Conservation (phyloP, 768 basidiomycete species). For the Lyophyllum decastes region DNA sequence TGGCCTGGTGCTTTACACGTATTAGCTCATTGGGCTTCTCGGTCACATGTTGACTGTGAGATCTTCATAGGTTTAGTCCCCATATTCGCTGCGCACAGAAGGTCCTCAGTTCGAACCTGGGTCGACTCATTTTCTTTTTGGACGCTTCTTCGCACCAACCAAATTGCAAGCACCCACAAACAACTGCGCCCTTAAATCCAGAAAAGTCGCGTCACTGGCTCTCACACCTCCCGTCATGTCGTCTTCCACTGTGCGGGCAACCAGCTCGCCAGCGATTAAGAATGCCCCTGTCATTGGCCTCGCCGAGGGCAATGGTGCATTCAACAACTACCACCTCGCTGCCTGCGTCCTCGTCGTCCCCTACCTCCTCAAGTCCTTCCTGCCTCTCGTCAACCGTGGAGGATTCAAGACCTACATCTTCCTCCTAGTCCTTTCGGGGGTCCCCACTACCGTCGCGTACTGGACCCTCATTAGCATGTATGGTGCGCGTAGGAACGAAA, state of each 20-base stretch:
- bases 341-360: slow-evolving; percentile 78
- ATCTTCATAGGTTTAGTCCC: too few species aligned
- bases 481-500: slow-evolving; percentile 80
- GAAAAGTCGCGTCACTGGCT: slow-evolving; percentile 3
- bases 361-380: slow-evolving; percentile 77
- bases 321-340: slow-evolving; percentile 81
- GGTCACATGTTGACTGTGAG: too few species aligned
- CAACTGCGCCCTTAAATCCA: not conserved
- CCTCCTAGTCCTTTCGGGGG: slow-evolving; percentile 69
- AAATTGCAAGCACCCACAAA: slow-evolving; percentile 6
- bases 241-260: slow-evolving; percentile 53
- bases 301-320: slow-evolving; percentile 83
- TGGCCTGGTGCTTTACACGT: not conserved
- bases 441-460: slow-evolving; percentile 82
- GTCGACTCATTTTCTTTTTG: slow-evolving; percentile 12
- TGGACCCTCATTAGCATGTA: slow-evolving; percentile 88
- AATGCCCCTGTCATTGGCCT: slow-evolving; percentile 83
- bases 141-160: not conserved
- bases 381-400: slow-evolving; percentile 81
- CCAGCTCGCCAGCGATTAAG: slow-evolving; percentile 76
- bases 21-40: not conserved
- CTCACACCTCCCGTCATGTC: slow-evolving; percentile 29
- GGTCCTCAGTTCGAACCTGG: slow-evolving; percentile 17
- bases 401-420: slow-evolving; percentile 88
- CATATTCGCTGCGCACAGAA: too few species aligned